Conservation (phyloP, 257 asterid species). For the Fraxinus americana region DNA sequence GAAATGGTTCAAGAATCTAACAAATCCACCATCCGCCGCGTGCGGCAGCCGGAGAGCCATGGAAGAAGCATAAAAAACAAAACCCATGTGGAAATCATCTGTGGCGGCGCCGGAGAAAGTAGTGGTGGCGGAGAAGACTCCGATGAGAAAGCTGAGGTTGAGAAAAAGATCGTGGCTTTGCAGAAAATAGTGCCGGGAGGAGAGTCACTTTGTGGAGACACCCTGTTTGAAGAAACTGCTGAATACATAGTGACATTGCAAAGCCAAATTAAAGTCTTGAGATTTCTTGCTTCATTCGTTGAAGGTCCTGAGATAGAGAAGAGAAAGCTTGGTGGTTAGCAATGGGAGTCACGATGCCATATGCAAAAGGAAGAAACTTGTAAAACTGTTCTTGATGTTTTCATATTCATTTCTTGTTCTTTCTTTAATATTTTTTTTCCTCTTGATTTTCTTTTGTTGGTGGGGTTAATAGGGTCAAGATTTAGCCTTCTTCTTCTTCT, state of each 20-base stretch:
- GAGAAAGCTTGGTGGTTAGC: constrained; percentile 55
- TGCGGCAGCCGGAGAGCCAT: constrained; percentile 26
- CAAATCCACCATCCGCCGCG: constrained; percentile 21
- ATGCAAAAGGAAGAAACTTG: not conserved
- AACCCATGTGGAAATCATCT: constrained; percentile 16
- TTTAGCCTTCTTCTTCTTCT: no score
- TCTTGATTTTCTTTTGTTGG: no score
- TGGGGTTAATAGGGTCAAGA: not conserved
- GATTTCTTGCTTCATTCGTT: constrained; percentile 48
- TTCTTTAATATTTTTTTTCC: not conserved
- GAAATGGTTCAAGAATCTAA: constrained; percentile 19
- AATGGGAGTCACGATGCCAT: not conserved
- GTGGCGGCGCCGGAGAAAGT: not conserved
- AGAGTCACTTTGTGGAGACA: constrained; percentile 44
- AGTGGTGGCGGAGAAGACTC: not conserved
- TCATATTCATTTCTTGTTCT: not conserved
- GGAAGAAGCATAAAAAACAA: constrained; percentile 24
- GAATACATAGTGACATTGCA: constrained; percentile 58
- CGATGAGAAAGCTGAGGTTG: constrained; percentile 46
- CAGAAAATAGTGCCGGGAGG: constrained; percentile 73
- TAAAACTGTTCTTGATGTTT: not conserved
- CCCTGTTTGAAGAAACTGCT: constrained; percentile 64
- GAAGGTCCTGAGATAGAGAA: constrained; percentile 37
- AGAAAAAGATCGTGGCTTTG: constrained; percentile 53
- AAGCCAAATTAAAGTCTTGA: constrained; percentile 49